Evolutionary conservation across 176 grass and related monocot genomes (phyloP).

Genomic region (Triticum monococcum): DNA sequence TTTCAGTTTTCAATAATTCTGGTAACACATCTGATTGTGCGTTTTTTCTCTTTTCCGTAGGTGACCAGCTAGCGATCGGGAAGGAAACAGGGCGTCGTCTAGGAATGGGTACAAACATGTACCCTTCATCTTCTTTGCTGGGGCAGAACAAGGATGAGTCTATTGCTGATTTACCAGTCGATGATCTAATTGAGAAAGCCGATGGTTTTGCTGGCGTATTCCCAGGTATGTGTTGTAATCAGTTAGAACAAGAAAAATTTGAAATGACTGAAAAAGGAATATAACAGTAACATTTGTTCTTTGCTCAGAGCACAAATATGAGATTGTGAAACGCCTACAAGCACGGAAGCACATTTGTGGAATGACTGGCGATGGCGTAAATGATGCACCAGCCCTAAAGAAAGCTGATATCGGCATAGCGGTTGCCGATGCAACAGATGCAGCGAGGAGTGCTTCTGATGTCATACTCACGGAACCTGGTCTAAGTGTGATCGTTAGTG

Average conservation of each 20-base stretch:
- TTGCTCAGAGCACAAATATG: constrained; percentile 56
- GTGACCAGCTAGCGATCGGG: constrained; percentile 54
- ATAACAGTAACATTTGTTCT: not conserved
- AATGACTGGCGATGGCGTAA: constrained; percentile 64
- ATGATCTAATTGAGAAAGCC: constrained; percentile 29
- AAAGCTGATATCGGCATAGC: constrained; percentile 70
- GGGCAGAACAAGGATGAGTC: constrained; percentile 55
- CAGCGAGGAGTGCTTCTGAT: constrained; percentile 60
- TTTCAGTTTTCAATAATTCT: not conserved
- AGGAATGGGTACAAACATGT: constrained; percentile 68
- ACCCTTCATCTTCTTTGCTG: constrained; percentile 57
- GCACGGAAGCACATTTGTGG: constrained; percentile 66
- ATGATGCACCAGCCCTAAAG: constrained; percentile 63
- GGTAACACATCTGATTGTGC: not conserved
- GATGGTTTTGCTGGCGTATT: too few relatives aligned
- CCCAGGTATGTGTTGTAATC: too few relatives aligned
- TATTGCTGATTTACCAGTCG: constrained; percentile 55
- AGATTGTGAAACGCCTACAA: constrained; percentile 65
- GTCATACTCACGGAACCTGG: constrained; percentile 65
- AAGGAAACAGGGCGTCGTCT: constrained; percentile 58
- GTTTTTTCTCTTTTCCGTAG: not conserved
- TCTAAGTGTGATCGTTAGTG: constrained; percentile 61
- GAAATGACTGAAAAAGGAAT: not conserved
- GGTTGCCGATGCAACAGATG: constrained; percentile 61
- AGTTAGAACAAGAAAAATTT: too few relatives aligned